A percentile compares a stretch with the other conserved stretches of the same genome.
Evolutionary conservation across 2,329 filamentous ascomycete genomes (phyloP).

Genomic region (Laburnicola sp.): DNA sequence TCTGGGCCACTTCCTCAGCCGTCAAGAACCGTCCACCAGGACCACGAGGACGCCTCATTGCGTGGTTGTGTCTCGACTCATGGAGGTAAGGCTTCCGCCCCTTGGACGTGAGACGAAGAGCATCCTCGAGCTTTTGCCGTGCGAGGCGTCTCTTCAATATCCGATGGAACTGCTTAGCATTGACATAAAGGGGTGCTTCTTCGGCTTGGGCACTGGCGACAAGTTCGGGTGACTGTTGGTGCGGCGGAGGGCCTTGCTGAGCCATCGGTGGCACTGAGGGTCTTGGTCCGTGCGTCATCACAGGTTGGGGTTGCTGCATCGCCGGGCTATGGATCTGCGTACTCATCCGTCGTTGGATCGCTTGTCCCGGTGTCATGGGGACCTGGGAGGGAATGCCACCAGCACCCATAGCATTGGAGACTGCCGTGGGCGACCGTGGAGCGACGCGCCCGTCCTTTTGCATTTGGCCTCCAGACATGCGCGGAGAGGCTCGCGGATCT

Average conservation of each 20-base stretch:
- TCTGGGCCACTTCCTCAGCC: slow-evolving; percentile 89
- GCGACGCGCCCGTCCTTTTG: slow-evolving; percentile 70
- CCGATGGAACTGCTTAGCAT: slow-evolving; percentile 97
- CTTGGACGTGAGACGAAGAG: slow-evolving; percentile 87
- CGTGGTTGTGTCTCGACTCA: slow-evolving; percentile 96
- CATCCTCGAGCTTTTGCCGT: slow-evolving; percentile 90
- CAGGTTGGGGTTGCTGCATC: slow-evolving; percentile 71
- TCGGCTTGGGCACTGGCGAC: slow-evolving; percentile 68
- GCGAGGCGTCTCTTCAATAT: slow-evolving; percentile 94
- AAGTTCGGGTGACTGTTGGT: slow-evolving; percentile 78
- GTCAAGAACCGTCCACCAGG: slow-evolving; percentile 95
- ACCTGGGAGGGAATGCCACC: slow-evolving; percentile 44
- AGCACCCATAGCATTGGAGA: slow-evolving; percentile 61
- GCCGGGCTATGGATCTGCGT: slow-evolving; percentile 48
- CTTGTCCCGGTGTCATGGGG: slow-evolving; percentile 42
- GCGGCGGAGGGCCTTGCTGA: slow-evolving; percentile 64
- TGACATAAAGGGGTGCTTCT: slow-evolving; percentile 95
- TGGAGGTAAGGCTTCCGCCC: slow-evolving; percentile 96
- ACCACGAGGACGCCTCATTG: slow-evolving; percentile 91
- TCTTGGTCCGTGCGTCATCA: slow-evolving; percentile 70
- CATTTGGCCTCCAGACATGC: slow-evolving; percentile 68
- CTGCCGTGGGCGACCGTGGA: slow-evolving; percentile 75
- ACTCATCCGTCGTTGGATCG: slow-evolving; percentile 47
- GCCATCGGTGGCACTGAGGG: slow-evolving; percentile 56
- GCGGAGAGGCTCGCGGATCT: slow-evolving; percentile 68